Evolutionary conservation across 2,329 filamentous ascomycete species (phyloP), one percentile per base, ranked within the genome.

Genomic region (Coccinonectria pachysandricola): DNA sequence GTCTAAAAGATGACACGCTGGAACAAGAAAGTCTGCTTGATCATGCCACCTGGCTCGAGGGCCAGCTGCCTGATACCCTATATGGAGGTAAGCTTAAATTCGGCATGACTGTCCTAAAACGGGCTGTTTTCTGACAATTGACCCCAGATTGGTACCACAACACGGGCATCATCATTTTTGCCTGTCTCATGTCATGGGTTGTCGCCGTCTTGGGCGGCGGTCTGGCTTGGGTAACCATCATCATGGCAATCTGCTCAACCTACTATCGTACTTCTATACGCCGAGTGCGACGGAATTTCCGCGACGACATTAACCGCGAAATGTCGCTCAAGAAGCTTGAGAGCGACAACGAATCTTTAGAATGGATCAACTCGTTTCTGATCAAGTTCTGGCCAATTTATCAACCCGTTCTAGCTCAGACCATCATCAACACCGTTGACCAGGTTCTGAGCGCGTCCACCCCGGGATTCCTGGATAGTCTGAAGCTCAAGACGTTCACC

Each of bases 311-410:
- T 41, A 79, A 79, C 34, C 79, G 91, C 28, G 87, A 95, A 54
- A 69, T 95, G 66, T 78, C 80, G 8, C 82, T 95, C 56, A 79
- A 79, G 55, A 82, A 71, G 46, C 64, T 98, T 28, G 91, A 96
- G 44, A 91, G 77, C 7, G 91, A 98, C 43, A 76, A 75, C 14
- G 91, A 98, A 58, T 91, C 82, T 30, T 65, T 98, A 24, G 91
- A 98, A 56, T 98, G 91, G 91, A 96, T 98, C 56, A 98, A 98
- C 65, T 93, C 85, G 44, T 98, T 98, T 61, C 54, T 98, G 45
- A 76, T 92, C 59, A 98, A 98, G 54, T 98, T 98, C 62, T 98
- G 91, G 91, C 91, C 91, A 36, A 98, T 98, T 48, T 96, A 94
- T 53, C 85, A 91, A 29, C 91, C 91, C 1, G 84, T 96, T 7